These are phyloP conservation scores for Zychaea mexicana DNA, from an alignment of 371 early-diverging fungal genomes.

Conservation along the genomic window DNA sequence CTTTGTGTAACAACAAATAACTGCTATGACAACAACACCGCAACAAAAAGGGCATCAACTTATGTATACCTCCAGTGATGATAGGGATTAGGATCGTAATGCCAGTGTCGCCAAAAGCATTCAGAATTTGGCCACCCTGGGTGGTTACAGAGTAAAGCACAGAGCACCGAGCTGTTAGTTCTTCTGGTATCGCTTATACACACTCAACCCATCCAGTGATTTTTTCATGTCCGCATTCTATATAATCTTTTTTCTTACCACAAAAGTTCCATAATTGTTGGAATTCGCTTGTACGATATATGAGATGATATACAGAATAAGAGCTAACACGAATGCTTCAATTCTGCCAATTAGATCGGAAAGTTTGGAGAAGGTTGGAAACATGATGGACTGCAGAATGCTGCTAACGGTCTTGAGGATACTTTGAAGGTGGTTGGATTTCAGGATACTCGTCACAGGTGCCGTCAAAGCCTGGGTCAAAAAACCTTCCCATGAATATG, in stretches of 20 bases:
- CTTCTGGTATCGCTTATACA: no score
- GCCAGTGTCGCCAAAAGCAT: constrained; percentile 39
- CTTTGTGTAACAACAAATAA: no score
- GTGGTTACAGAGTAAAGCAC: neutral
- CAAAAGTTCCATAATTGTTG: constrained; percentile 18
- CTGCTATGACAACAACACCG: no score
- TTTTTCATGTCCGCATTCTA: neutral
- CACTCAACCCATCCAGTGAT: no score
- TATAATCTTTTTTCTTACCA: constrained; percentile 13
- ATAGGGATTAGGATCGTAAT: constrained; percentile 35
- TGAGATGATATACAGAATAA: constrained; percentile 18
- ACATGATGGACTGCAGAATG: constrained; percentile 24
- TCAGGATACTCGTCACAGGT: constrained; percentile 6
- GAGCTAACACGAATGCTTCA: constrained; percentile 17
- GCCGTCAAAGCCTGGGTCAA: constrained; percentile 5
- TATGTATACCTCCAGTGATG: constrained; percentile 46
- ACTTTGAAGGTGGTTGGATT: constrained; percentile 17
- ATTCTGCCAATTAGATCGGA: constrained; percentile 31
- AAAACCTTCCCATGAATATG: constrained; percentile 9
- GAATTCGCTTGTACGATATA: constrained; percentile 24
- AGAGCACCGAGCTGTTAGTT: no score
- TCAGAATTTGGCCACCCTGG: constrained; percentile 38
- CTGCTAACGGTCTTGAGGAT: constrained; percentile 14
- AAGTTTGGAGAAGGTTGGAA: constrained; percentile 32
- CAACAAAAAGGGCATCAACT: no score